Conservation (phyloP, 1,284 basidiomycete genomes). For the Tilletia caries region DNA sequence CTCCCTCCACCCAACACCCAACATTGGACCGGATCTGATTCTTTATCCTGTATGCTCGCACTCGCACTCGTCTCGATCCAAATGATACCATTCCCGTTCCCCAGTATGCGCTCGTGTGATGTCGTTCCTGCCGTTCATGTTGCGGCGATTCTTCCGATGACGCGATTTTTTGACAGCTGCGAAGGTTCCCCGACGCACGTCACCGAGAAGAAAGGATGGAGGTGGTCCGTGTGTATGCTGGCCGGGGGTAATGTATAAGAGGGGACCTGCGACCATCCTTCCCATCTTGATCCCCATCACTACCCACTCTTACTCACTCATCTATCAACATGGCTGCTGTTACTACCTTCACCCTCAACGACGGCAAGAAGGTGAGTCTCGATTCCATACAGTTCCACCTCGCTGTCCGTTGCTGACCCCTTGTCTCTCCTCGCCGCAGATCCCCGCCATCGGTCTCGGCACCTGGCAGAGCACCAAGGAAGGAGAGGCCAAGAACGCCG, state of each 20-base stretch:
- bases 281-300: not conserved
- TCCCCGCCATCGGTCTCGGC: slow-evolving; percentile 64
- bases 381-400: not conserved
- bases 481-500: slow-evolving; percentile 70
- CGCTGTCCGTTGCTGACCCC: not conserved
- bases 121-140: no score
- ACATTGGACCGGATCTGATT: no score
- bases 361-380: slow-evolving; percentile 5
- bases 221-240: not conserved
- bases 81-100: not conserved
- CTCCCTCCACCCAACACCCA: not conserved
- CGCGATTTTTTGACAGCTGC: not conserved
- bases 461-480: slow-evolving; percentile 72
- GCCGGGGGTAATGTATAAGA: not conserved
- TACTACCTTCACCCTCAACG: slow-evolving; percentile 8
- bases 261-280: not conserved
- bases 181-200: not conserved
- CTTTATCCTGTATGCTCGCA: no score
- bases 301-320: not conserved
- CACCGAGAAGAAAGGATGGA: not conserved
- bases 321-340: not conserved
- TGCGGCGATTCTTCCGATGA: no score
- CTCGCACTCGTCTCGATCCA: not conserved
- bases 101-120: no score
- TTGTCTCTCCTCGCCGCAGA: slow-evolving; percentile 15